Conservation (phyloP, 2,329 filamentous ascomycete genomes). For the Incumbomyces delicatus region DNA sequence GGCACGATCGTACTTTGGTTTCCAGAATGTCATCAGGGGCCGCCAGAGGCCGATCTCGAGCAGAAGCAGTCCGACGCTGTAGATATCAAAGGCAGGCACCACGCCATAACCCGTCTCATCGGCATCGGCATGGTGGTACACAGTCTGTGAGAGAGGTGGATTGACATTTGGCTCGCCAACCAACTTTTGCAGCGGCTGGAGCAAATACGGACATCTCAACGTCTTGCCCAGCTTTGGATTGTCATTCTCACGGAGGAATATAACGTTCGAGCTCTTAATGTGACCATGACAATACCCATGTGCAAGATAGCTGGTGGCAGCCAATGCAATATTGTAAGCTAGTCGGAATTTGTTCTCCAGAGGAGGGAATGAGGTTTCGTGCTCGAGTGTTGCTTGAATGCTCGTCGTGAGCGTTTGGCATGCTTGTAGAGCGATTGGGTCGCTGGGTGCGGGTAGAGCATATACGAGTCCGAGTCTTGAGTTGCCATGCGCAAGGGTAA, state of each 20-base stretch:
- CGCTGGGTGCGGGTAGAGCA: constrained; percentile 14
- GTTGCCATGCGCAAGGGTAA: constrained; percentile 15
- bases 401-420: constrained; percentile 17
- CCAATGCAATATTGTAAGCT: constrained; percentile 49
- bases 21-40: constrained; percentile 53
- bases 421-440: constrained; percentile 17
- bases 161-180: constrained; percentile 12
- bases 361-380: constrained; percentile 31
- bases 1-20: constrained; percentile 51
- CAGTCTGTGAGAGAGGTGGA: constrained; percentile 41
- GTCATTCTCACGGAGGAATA: constrained; percentile 37
- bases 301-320: constrained; percentile 47
- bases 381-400: constrained; percentile 19
- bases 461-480: constrained; percentile 20
- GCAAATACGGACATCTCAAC: constrained; percentile 13
- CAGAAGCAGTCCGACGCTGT: constrained; percentile 52
- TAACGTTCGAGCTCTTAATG: constrained; percentile 55
- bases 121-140: constrained; percentile 51
- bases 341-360: constrained; percentile 54
- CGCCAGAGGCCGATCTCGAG: constrained; percentile 57
- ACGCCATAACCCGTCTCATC: constrained; percentile 30
- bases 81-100: constrained; percentile 43
- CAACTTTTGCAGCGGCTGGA: constrained; percentile 20
- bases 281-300: constrained; percentile 51
- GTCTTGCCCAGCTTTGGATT: constrained; percentile 5